These are phyloP conservation scores for Tricholoma furcatifolium DNA, from an alignment of 768 basidiomycete genomes.

Conservation along the genomic window DNA sequence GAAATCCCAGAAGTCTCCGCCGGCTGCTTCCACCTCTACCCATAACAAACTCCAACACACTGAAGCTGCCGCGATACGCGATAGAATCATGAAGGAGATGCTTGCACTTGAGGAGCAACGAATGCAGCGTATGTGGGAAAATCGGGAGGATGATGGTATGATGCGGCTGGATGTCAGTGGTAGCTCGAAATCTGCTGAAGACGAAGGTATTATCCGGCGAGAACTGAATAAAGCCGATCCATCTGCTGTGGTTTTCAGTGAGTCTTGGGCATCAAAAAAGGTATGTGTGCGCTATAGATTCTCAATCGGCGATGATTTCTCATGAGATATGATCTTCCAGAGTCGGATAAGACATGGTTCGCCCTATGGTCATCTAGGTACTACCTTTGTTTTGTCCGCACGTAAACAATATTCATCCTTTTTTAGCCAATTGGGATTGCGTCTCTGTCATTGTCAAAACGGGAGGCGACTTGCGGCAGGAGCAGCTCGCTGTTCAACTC, in stretches of 20 bases:
- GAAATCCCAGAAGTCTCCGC: slow-evolving; percentile 46
- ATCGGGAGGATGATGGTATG: slow-evolving; percentile 64
- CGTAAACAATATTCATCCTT: neutral
- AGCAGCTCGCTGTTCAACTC: slow-evolving; percentile 94
- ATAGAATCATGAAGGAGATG: slow-evolving; percentile 99
- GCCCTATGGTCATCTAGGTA: slow-evolving; percentile 94
- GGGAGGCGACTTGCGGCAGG: slow-evolving; percentile 93
- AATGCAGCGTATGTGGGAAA: slow-evolving; percentile 87
- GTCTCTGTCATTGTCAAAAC: slow-evolving; percentile 98
- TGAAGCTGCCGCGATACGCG: slow-evolving; percentile 88
- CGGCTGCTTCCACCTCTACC: slow-evolving; percentile 23
- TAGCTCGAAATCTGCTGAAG: slow-evolving; percentile 72
- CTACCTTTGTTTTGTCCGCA: slow-evolving; percentile 18
- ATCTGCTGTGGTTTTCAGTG: slow-evolving; percentile 92
- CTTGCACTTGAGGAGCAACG: slow-evolving; percentile 93
- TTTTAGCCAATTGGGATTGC: slow-evolving; percentile 77
- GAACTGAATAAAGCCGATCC: slow-evolving; percentile 96
- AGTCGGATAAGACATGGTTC: slow-evolving; percentile 90
- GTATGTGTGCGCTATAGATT: slow-evolving; percentile 31
- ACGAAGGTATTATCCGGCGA: slow-evolving; percentile 89
- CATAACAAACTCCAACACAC: slow-evolving; percentile 71
- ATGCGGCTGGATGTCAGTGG: slow-evolving; percentile 54
- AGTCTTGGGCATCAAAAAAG: slow-evolving; percentile 95
- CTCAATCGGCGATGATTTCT: neutral
- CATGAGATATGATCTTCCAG: slow-evolving; percentile 32